These are phyloP conservation scores for Capronia americana DNA, from an alignment of 2,329 filamentous ascomycete genomes.

Conservation along the genomic window DNA sequence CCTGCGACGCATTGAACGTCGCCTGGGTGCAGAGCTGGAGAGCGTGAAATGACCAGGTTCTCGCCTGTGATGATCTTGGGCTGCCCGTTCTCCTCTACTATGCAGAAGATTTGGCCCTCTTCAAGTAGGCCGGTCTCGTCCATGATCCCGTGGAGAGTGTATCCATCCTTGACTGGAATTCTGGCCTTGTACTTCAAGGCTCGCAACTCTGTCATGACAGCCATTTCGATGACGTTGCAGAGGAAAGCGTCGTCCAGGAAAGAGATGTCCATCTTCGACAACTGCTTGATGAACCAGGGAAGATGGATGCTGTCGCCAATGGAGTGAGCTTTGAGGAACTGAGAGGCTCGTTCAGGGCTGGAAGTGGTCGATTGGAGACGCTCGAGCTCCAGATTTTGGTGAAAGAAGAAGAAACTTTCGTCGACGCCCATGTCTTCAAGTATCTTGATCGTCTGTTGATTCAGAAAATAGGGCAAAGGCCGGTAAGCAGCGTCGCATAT, in stretches of 20 bases:
- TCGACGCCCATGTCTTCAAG: constrained; percentile 76
- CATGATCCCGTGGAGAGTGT: constrained; percentile 83
- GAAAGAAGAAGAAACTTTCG: constrained; percentile 63
- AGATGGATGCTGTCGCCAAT: constrained; percentile 68
- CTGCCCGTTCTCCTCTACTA: constrained; percentile 55
- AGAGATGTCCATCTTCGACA: constrained; percentile 65
- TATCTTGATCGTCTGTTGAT: constrained; percentile 84
- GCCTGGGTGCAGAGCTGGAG: constrained; percentile 80
- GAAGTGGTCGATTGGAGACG: constrained; percentile 66
- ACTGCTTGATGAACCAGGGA: constrained; percentile 65
- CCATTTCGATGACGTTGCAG: constrained; percentile 71
- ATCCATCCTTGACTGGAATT: constrained; percentile 72
- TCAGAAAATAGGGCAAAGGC: constrained; percentile 73
- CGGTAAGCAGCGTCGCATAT: constrained; percentile 74
- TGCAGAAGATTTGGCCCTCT: constrained; percentile 72
- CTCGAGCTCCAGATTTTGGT: constrained; percentile 69
- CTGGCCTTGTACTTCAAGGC: constrained; percentile 79
- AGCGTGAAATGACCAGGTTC: constrained; percentile 72
- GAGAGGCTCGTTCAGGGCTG: constrained; percentile 66
- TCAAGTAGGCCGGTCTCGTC: constrained; percentile 75
- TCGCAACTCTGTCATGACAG: constrained; percentile 72
- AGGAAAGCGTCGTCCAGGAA: constrained; percentile 74
- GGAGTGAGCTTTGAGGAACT: constrained; percentile 67
- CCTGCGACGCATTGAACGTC: constrained; percentile 74
- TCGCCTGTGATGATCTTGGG: constrained; percentile 46